Percentiles rank a stretch among this genome's conserved stretches.
Conservation (phyloP, 2,329 filamentous ascomycete genomes). For the Pseudohalonectria lignicola region DNA sequence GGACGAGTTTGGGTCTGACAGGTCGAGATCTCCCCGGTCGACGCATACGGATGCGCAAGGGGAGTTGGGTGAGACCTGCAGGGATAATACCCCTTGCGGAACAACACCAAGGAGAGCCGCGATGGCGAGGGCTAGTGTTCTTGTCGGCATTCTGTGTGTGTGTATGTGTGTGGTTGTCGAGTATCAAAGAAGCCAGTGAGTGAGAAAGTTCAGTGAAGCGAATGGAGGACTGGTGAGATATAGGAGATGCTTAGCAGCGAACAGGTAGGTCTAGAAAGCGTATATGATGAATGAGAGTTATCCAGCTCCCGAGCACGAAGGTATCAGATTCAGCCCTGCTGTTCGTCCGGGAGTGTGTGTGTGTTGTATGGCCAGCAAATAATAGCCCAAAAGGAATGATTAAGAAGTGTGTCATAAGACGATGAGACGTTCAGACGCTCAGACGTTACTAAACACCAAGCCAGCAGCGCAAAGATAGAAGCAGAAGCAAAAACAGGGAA, state of each 20-base stretch:
- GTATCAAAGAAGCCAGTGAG: too few species aligned
- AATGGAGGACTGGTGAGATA: too few species aligned
- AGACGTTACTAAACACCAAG: background rate
- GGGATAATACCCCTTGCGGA: conserved; percentile 16
- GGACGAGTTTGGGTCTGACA: conserved; percentile 33
- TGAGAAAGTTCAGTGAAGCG: too few species aligned
- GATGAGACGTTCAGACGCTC: too few species aligned
- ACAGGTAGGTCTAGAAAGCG: too few species aligned
- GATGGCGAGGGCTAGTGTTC: background rate
- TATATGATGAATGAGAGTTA: background rate
- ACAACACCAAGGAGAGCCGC: background rate
- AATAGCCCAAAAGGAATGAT: too few species aligned
- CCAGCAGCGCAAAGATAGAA: background rate
- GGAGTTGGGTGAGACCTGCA: conserved; percentile 42
- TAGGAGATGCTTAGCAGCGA: too few species aligned
- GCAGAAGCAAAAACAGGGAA: background rate
- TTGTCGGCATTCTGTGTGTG: background rate
- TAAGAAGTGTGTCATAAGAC: too few species aligned
- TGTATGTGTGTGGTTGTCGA: background rate
- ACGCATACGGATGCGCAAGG: conserved; percentile 40
- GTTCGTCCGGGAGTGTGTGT: too few species aligned
- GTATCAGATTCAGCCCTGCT: background rate
- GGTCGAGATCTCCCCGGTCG: conserved; percentile 26
- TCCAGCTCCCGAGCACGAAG: background rate
- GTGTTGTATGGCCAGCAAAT: too few species aligned